Percentiles rank a stretch among this genome's conserved stretches.
Conservation (phyloP, 148 eudicot species). For the Heliamphora exappendiculata region DNA sequence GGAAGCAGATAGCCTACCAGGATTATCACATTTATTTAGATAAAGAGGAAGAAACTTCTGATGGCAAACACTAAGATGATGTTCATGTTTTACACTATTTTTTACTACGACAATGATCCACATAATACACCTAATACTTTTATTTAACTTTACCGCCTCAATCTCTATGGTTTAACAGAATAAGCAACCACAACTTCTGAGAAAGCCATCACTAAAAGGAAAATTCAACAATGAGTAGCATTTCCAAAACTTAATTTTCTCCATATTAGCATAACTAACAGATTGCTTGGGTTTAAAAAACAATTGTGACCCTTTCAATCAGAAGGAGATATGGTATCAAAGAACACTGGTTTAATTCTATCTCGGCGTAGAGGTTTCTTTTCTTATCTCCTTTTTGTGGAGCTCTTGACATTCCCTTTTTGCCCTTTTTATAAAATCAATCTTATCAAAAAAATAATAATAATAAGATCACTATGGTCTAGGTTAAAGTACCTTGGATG, state of each 20-base stretch:
- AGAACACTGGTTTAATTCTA: no score
- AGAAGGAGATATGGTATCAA: not conserved
- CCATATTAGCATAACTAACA: not conserved
- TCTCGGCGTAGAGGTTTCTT: no score
- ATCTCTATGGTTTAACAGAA: not conserved
- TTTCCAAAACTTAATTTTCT: slow-evolving; percentile 10
- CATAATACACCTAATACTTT: not conserved
- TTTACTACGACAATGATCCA: not conserved
- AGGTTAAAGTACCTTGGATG: slow-evolving; percentile 57
- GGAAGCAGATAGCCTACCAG: no score
- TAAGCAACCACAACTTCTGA: not conserved
- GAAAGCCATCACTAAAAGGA: not conserved
- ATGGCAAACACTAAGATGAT: not conserved
- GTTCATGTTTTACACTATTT: not conserved
- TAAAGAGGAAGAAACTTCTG: not conserved
- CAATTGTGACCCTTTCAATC: not conserved
- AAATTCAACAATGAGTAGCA: not conserved
- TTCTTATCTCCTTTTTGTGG: no score
- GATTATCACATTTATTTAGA: not conserved
- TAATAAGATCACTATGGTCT: not conserved
- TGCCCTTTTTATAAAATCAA: no score
- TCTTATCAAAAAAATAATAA: no score
- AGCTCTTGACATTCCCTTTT: no score
- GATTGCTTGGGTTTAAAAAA: not conserved
- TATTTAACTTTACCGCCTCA: not conserved